A percentile compares a stretch with the other conserved stretches of the same genome.
Evolutionary conservation across 2,329 filamentous ascomycete species (phyloP).

Genomic region (Pleomassaria siparia): DNA sequence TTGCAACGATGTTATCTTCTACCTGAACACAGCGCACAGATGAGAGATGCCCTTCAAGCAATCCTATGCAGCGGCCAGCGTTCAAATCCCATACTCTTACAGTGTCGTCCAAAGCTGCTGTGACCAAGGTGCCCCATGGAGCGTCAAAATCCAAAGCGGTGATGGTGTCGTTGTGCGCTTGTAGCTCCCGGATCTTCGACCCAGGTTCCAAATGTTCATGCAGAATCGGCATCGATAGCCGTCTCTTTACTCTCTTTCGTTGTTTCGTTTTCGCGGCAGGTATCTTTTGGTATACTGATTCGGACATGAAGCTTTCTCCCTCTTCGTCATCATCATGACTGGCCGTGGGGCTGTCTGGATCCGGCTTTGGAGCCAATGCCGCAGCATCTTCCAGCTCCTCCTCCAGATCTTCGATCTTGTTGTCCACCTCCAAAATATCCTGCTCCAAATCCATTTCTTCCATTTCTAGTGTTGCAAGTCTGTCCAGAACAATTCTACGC

Average conservation of each 20-base stretch:
- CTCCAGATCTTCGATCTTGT: constrained; percentile 63
- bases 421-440: constrained; percentile 67
- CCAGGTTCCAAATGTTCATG: constrained; percentile 95
- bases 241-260: constrained; percentile 60
- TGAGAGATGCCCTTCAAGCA: constrained; percentile 90
- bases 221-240: constrained; percentile 88
- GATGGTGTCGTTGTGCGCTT: constrained; percentile 84
- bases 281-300: constrained; percentile 94
- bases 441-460: constrained; percentile 90
- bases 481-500: constrained; percentile 86
- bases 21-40: constrained; percentile 92
- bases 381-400: constrained; percentile 59
- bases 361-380: constrained; percentile 47
- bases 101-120: constrained; percentile 87
- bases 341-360: constrained; percentile 46
- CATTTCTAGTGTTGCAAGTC: constrained; percentile 82
- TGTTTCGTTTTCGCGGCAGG: constrained; percentile 60
- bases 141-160: constrained; percentile 94
- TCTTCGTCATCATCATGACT: constrained; percentile 60
- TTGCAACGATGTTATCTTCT: constrained; percentile 92
- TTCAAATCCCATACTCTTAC: constrained; percentile 97
- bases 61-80: constrained; percentile 85
- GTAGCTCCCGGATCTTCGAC: constrained; percentile 82
- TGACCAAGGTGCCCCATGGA: constrained; percentile 95
- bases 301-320: constrained; percentile 79